Conservation (phyloP, 2,329 filamentous ascomycete genomes). For the Didymella keratinophila region DNA sequence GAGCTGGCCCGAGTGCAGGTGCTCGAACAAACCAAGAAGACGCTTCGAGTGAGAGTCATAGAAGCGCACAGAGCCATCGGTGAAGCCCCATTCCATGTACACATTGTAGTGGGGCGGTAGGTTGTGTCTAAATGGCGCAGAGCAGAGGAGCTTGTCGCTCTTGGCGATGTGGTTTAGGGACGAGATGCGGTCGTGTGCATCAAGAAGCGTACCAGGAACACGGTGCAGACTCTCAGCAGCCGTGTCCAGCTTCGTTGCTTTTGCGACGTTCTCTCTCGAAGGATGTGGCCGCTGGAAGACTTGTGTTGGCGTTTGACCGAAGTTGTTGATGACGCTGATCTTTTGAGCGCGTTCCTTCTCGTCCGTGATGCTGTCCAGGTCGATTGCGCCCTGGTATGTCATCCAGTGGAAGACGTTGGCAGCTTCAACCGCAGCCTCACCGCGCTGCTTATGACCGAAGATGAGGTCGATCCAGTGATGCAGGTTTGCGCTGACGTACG, state of each 20-base stretch:
- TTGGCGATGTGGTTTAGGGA: constrained; percentile 81
- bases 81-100: constrained; percentile 95
- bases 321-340: constrained; percentile 97
- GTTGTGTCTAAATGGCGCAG: constrained; percentile 84
- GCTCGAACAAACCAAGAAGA: constrained; percentile 87
- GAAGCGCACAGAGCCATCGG: constrained; percentile 91
- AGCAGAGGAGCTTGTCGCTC: constrained; percentile 82
- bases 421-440: constrained; percentile 88
- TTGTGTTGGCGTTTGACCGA: constrained; percentile 96
- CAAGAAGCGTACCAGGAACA: constrained; percentile 77
- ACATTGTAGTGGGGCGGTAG: constrained; percentile 87
- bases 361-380: constrained; percentile 89
- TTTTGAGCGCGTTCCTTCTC: constrained; percentile 85
- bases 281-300: constrained; percentile 86
- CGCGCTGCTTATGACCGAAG: constrained; percentile 92
- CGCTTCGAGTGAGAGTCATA: constrained; percentile 84
- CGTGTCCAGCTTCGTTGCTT: constrained; percentile 76
- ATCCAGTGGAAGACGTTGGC: constrained; percentile 96
- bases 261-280: constrained; percentile 71
- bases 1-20: constrained; percentile 89
- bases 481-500: constrained; percentile 86
- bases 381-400: constrained; percentile 92
- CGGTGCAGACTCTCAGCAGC: constrained; percentile 78
- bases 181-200: constrained; percentile 79
- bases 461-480: constrained; percentile 97